Conservation (phyloP, 805 yeast genomes). For the Candida ortonii region DNA sequence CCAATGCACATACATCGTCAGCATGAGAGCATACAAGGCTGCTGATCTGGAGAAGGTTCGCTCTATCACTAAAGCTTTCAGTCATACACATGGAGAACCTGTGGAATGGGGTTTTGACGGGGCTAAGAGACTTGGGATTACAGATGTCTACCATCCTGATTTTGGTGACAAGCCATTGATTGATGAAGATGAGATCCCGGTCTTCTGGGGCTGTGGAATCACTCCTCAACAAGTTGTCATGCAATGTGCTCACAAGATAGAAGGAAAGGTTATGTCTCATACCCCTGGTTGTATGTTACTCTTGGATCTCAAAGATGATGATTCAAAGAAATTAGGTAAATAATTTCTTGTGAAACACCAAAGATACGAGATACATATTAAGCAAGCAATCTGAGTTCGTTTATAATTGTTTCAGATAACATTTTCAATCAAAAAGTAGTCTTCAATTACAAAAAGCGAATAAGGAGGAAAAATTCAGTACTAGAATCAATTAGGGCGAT, state of each 20-base stretch:
- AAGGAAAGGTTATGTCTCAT: slow-evolving; percentile 35
- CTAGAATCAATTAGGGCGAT: too few relatives aligned
- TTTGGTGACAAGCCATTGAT: slow-evolving; percentile 35
- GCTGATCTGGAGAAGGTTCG: slow-evolving; percentile 32
- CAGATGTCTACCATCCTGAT: slow-evolving; percentile 33
- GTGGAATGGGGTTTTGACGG: slow-evolving; percentile 43
- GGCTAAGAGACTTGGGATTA: slow-evolving; percentile 35
- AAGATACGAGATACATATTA: too few relatives aligned
- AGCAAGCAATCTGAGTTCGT: too few relatives aligned
- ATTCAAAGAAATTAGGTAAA: too few relatives aligned
- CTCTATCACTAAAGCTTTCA: slow-evolving; percentile 30
- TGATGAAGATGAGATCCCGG: slow-evolving; percentile 37
- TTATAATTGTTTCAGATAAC: too few relatives aligned
- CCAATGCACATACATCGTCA: slow-evolving; percentile 36
- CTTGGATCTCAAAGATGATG: too few relatives aligned
- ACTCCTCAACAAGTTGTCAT: slow-evolving; percentile 38
- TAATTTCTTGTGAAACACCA: too few relatives aligned
- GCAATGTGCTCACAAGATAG: slow-evolving; percentile 26
- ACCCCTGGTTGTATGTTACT: slow-evolving; percentile 39
- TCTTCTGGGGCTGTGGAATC: slow-evolving; percentile 46
- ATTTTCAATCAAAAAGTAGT: too few relatives aligned
- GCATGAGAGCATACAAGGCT: slow-evolving; percentile 39
- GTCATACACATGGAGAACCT: slow-evolving; percentile 40
- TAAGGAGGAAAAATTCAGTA: too few relatives aligned
- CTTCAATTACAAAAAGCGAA: too few relatives aligned